Base-by-base conservation (phyloP, 2,329 filamentous ascomycete genomes). In the Ophidiomyces ophidiicola region DNA sequence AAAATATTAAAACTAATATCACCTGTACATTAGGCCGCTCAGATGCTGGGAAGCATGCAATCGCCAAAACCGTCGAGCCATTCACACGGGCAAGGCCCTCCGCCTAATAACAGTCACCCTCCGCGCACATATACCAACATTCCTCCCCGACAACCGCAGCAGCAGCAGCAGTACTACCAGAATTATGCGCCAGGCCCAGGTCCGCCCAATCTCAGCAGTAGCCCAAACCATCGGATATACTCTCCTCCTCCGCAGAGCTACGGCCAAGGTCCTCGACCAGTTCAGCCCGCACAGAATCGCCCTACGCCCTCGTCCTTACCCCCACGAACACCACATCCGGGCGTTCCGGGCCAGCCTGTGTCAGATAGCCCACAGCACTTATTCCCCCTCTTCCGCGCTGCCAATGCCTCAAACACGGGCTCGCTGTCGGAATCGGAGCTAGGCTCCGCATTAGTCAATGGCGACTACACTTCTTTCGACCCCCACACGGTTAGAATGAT, bases 401-500 rank as follows among this genome's bases (percentile, higher is more conserved):
- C 94, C 10, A 92, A 98, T 63, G 87, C 49, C 21, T 59, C 58
- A 74, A 80, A 77, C 41, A 85, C 74, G 36, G 87, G 88, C 14
- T 77, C 86, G 48, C 72, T 98, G 32, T 86, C 82, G 2, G 87
- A 94, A 62, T 71, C 71, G 36, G 88, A 96, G 61, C 78, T 98
- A 8, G 80, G 83, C 6, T 80, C 82, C 1, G 90, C 90, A 14
- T 76, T 98, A 4, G 87, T 96, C 44, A 98, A 98, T 57, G 88
- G 87, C 40, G 90, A 98, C 69, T 94, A 84, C 76, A 84, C 84
- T 1, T 76, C 85, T 3, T 98, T 98, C 59, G 87, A 98, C 61
- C 72, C 78, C 3, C 82, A 94, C 52, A 98, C 90, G 1, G 87
- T 96, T 48, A 81, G 81, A 55, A 94, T 96, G 84, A 94, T 98